Base-by-base conservation (phyloP, 257 asterid species). In the Voacanga thouarsii region DNA sequence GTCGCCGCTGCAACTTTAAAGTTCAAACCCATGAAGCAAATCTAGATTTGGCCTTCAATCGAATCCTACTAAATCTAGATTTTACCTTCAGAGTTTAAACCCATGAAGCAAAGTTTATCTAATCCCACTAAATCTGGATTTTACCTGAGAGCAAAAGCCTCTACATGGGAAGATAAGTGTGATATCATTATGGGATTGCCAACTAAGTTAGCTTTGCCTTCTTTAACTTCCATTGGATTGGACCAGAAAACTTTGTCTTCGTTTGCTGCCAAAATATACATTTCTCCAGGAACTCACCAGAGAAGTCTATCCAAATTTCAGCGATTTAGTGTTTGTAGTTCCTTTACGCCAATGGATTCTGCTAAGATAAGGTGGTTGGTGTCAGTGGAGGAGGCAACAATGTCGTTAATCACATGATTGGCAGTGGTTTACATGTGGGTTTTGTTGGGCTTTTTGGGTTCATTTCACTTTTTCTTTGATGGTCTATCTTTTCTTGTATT, bases 321-420 rank as follows among this genome's bases (percentile, higher is more conserved):
- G 11, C 85, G 89, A 15, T 76, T 70, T 53, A 84, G 84, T 71
- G 86, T 86, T 76, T 84, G 78, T 81, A 83, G 93, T 85, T 85
- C 95, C 6, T 94, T 87, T 39, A 28, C 85, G 12, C 88, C 89
- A 1, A 83, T 83, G 89, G 97, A 93, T 44, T 85, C 96, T 71
- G 99, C 99, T 39, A 94, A 86, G 85, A 94, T 90, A 92, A 94
- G 89, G 99, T 94, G 64, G 75, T 94, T 69, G 99, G 99, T 66
- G 99, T 92, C 45, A 97, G 97, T 44, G 99, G 99, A 23, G 99
- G 97, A 39, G 97, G 99, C 49, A 94, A 94, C 84, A 94, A 94
- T 88, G 99, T 97, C 81, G 91, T 92, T 82, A 94, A 94, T 82
- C 95, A 97, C 81, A 94, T 94, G 99, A 94, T 94, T 87, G 95